Evolutionary conservation across 805 yeast genomes (phyloP).

Genomic region (Metschnikowia gelsemii): DNA sequence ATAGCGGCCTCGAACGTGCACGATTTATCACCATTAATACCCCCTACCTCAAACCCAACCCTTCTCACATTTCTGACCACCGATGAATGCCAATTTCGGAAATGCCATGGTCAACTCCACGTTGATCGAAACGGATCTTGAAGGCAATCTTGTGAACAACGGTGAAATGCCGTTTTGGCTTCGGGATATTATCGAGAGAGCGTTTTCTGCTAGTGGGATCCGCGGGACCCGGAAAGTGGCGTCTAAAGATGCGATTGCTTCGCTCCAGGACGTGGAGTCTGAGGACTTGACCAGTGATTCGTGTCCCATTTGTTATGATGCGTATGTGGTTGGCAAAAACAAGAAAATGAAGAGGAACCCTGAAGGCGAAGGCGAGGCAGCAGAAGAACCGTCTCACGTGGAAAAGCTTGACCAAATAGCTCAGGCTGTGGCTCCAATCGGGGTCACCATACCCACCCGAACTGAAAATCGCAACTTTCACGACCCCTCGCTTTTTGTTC

Average conservation of each 20-base stretch:
- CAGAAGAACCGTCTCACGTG: not conserved
- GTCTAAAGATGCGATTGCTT: conserved; percentile 40
- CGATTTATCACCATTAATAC: not conserved
- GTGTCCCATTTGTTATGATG: conserved; percentile 45
- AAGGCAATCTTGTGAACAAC: conserved; percentile 16
- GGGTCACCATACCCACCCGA: conserved; percentile 9
- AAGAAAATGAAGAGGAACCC: conserved; percentile 16
- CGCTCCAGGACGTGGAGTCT: conserved; percentile 26
- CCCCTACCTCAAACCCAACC: too few relatives aligned
- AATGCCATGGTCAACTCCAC: conserved; percentile 16
- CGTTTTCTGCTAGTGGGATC: conserved; percentile 32
- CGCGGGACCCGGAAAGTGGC: conserved; percentile 29
- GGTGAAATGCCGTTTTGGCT: conserved; percentile 22
- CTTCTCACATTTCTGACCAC: not conserved
- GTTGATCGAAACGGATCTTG: conserved; percentile 18
- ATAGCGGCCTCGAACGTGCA: too few relatives aligned
- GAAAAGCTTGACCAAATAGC: conserved; percentile 6
- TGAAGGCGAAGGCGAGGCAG: conserved; percentile 3
- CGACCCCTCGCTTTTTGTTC: conserved; percentile 19
- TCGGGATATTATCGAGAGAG: conserved; percentile 31
- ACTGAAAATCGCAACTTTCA: conserved; percentile 2
- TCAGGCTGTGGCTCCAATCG: not conserved
- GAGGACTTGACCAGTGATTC: conserved; percentile 21
- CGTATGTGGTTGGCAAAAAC: conserved; percentile 22
- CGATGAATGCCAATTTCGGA: conserved; percentile 13